These are phyloP conservation scores for Flaveria trinervia DNA, from an alignment of 129 eudicot species.

Conservation along the genomic window DNA sequence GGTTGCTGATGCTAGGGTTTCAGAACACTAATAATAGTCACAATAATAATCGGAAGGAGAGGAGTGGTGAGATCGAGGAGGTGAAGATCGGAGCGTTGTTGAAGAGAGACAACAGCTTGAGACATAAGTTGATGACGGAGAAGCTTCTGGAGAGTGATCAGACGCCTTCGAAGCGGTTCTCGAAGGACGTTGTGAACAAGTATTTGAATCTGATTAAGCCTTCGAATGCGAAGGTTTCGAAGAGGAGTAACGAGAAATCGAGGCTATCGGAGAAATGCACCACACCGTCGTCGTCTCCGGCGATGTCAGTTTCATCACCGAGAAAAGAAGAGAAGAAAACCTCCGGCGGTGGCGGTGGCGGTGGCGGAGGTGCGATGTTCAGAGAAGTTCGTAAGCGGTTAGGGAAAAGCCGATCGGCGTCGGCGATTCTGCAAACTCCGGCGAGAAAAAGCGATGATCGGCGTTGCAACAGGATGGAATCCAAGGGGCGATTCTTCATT, in stretches of 20 bases:
- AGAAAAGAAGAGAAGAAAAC: conserved; percentile 47
- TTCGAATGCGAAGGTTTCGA: conserved; percentile 45
- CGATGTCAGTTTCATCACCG: conserved; percentile 49
- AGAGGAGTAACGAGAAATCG: conserved; percentile 37
- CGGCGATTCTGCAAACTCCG: conserved; percentile 40
- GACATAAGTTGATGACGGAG: conserved; percentile 46
- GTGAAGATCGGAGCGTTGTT: conserved; percentile 34
- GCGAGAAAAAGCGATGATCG: conserved; percentile 55
- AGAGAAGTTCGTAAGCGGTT: conserved; percentile 47
- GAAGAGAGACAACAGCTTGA: conserved; percentile 58
- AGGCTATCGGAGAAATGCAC: conserved; percentile 36
- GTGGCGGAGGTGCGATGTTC: conserved; percentile 44
- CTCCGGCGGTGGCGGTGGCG: conserved; percentile 35
- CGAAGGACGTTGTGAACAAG: conserved; percentile 51
- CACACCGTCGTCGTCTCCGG: conserved; percentile 66
- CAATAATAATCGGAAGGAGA: conserved; percentile 23
- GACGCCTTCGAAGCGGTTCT: conserved; percentile 35
- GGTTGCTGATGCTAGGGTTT: conserved; percentile 49
- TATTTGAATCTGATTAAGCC: conserved; percentile 66
- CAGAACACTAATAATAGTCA: conserved; percentile 28
- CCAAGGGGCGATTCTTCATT: conserved; percentile 74
- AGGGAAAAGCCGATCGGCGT: conserved; percentile 61
- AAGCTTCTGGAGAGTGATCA: conserved; percentile 17
- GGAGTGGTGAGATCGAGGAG: conserved; percentile 33
- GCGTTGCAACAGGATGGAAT: conserved; percentile 61